Evolutionary conservation across 1,139 yeast genomes (phyloP).

Genomic region (Yamadazyma membranifaciens): DNA sequence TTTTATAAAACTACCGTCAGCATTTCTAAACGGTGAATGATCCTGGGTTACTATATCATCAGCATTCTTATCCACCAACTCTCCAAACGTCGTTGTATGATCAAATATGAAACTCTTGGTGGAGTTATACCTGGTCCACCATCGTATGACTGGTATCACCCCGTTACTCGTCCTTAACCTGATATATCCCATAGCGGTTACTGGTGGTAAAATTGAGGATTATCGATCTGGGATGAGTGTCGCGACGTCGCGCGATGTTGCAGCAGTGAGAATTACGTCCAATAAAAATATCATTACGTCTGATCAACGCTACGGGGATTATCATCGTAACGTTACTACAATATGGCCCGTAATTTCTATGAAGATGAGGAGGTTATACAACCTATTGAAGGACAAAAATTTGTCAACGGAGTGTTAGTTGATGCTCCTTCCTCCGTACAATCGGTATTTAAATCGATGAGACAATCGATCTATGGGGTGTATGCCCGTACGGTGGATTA

Average conservation of each 20-base stretch:
- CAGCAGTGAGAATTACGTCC: slow-evolving; percentile 1
- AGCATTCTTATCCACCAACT: slow-evolving; percentile 2
- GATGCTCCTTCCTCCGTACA: slow-evolving; percentile 54
- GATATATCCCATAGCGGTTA: background rate
- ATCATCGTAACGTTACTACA: background rate
- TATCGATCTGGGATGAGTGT: slow-evolving; percentile 3
- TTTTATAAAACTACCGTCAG: slow-evolving; percentile 38
- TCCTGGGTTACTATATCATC: background rate
- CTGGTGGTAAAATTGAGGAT: no score
- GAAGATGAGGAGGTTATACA: slow-evolving; percentile 42
- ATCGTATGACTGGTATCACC: no score
- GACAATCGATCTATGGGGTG: slow-evolving; percentile 27
- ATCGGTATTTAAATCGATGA: slow-evolving; percentile 42
- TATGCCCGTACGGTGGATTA: slow-evolving; percentile 19
- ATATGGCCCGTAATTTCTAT: slow-evolving; percentile 46
- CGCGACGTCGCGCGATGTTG: slow-evolving; percentile 1
- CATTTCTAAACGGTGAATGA: slow-evolving; percentile 33
- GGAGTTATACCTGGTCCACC: background rate
- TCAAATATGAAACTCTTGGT: background rate
- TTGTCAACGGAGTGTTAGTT: slow-evolving; percentile 58
- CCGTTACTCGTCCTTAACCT: background rate
- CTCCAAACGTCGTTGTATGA: background rate
- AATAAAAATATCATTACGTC: background rate
- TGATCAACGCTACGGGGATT: no score
- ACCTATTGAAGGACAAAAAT: slow-evolving; percentile 32